Evolutionary conservation across 1,284 basidiomycete genomes (phyloP), one percentile per base, ranked within the genome.

Genomic region (Athelia psychrophila): DNA sequence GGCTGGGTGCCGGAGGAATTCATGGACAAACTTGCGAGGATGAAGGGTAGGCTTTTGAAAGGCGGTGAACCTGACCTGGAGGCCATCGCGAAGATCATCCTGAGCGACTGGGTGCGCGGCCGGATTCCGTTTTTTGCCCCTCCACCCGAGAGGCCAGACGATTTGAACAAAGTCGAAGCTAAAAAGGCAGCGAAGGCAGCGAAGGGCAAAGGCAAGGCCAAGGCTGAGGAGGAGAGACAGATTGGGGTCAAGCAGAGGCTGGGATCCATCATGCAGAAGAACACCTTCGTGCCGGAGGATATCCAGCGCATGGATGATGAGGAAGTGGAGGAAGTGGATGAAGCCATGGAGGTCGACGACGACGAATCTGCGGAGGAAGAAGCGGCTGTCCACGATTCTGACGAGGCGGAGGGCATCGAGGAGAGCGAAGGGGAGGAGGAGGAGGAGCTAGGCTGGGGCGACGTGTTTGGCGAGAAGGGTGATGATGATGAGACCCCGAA

Each of bases 81-180:
- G 65, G 85, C 91, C 3, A 92, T 95, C 15, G 92, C 96, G 30
- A 98, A 96, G 76, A 96, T 98, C 71, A 78, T 99, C 45, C 74
- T 99, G 60, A 94, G 91, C 69, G 97, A 99, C 69, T 99, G 97
- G 97, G 95, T 98, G 54, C 80, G 97, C 51, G 97, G 97, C 22
- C 91, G 95, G 62, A 93, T 95, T 62, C 93, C 92, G 27, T 95
- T 84, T 75, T 95, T 93, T 60, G 91, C 92, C 20, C 65, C 87
- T 10, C 92, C 93, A 13, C 89, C 90, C 49, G 86, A 88, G 66
- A 73, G 88, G 47, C 66, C 86, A 12, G 84, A 84, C 55, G 85
- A 83, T 57, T 69, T 89, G 51, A 89, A 88, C 63, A 73, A 75
- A 61, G 69, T 71, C 12, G 87, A 88, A 69, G 82, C 76, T 53